These are phyloP conservation scores for Backusella circina DNA, from an alignment of 192 early-diverging fungal genomes.

Conservation along the genomic window DNA sequence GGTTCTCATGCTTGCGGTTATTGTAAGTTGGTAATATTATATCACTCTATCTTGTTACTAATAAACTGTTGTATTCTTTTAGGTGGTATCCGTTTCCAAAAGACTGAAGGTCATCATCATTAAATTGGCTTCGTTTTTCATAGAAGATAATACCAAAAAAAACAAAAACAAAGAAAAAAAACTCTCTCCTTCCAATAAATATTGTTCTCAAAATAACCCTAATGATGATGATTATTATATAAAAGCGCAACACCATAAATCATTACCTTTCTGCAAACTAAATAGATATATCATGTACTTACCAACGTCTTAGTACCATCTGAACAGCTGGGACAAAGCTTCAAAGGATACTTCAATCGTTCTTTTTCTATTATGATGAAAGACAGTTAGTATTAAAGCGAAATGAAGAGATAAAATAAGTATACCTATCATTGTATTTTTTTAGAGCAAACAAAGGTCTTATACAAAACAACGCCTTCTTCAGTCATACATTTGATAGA, in stretches of 20 bases:
- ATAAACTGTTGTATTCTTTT: background rate
- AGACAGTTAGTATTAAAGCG: too few relatives aligned
- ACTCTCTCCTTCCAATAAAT: background rate
- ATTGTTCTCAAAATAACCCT: background rate
- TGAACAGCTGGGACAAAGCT: too few relatives aligned
- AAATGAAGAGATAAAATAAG: too few relatives aligned
- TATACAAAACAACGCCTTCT: too few relatives aligned
- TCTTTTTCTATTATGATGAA: too few relatives aligned
- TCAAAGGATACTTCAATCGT: too few relatives aligned
- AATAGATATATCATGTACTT: too few relatives aligned
- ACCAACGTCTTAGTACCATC: too few relatives aligned
- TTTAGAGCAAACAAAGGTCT: too few relatives aligned
- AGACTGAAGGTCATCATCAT: constrained; percentile 19
- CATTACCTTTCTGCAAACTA: too few relatives aligned
- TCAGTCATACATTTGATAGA: too few relatives aligned
- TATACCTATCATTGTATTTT: too few relatives aligned
- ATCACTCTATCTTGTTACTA: background rate
- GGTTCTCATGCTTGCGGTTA: constrained; percentile 76
- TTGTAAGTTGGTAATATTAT: constrained; percentile 50
- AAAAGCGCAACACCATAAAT: background rate
- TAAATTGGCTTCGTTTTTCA: background rate
- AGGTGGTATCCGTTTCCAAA: constrained; percentile 27
- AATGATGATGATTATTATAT: background rate
- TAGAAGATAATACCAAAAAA: background rate
- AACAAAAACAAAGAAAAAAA: background rate